Conservation (phyloP, 1,284 basidiomycete genomes). For the Tilletia setariae region DNA sequence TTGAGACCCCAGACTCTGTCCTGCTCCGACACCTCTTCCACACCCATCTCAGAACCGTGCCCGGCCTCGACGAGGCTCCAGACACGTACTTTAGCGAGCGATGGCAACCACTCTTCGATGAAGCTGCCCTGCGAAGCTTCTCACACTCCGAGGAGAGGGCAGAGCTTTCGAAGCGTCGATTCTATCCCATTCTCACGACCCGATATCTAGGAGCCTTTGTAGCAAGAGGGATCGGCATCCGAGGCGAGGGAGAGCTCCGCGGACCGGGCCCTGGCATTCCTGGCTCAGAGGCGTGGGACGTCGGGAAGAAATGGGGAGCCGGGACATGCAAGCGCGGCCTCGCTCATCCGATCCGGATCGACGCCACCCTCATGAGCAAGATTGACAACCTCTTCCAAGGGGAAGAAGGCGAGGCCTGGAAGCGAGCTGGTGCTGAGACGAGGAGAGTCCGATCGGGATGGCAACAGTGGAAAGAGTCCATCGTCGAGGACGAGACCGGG, state of each 20-base stretch:
- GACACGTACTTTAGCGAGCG: constrained; percentile 48
- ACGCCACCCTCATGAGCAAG: constrained; percentile 28
- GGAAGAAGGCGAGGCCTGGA: constrained; percentile 36
- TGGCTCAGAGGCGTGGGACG: constrained; percentile 49
- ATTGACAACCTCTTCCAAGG: constrained; percentile 42
- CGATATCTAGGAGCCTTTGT: constrained; percentile 50
- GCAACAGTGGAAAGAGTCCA: constrained; percentile 47
- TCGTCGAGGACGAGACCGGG: constrained; percentile 51
- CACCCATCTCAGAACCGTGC: constrained; percentile 42
- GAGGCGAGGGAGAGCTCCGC: constrained; percentile 44
- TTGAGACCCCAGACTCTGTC: background rate
- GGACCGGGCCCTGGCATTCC: constrained; percentile 48
- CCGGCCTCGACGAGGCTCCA: constrained; percentile 44
- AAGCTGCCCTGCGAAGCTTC: constrained; percentile 43
- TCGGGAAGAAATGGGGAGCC: constrained; percentile 53
- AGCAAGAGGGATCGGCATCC: constrained; percentile 48
- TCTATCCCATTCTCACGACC: constrained; percentile 39
- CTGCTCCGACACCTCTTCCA: constrained; percentile 52
- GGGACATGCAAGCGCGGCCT: constrained; percentile 53
- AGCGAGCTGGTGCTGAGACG: constrained; percentile 43
- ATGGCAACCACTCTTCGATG: constrained; percentile 50
- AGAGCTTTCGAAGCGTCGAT: constrained; percentile 41
- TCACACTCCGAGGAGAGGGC: constrained; percentile 44
- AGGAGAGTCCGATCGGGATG: constrained; percentile 35
- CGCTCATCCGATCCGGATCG: constrained; percentile 43